Conservation (phyloP, 306 rosid species). For the Sesbania bispinosa region DNA sequence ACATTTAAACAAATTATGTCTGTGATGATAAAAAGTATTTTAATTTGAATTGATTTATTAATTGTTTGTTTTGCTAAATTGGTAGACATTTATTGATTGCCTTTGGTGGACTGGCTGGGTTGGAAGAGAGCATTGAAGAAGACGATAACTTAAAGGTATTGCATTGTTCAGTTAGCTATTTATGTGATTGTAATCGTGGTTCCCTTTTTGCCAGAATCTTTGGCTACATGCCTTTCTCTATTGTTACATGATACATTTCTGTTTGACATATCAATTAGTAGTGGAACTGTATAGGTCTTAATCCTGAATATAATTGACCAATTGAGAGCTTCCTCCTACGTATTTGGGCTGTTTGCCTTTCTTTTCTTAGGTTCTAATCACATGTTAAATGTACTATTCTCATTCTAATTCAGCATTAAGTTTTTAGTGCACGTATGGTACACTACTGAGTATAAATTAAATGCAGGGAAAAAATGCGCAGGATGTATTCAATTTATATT, state of each 20-base stretch:
- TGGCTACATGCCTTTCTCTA: background rate
- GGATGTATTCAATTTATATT: constrained; percentile 58
- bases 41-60: constrained; percentile 8
- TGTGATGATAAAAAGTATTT: background rate
- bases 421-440: background rate
- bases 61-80: constrained; percentile 27
- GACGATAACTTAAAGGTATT: constrained; percentile 68
- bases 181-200: background rate
- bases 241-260: background rate
- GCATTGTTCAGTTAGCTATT: background rate
- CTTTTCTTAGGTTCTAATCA: background rate
- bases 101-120: constrained; percentile 98
- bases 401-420: background rate
- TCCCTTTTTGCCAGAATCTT: background rate
- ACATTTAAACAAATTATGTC: constrained; percentile 2
- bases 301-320: background rate
- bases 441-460: constrained; percentile 16
- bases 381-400: background rate
- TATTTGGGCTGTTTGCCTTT: background rate
- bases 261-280: constrained; percentile 9
- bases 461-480: constrained; percentile 56
- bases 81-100: constrained; percentile 85
- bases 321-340: background rate
- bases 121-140: constrained; percentile 96
- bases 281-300: background rate